A percentile compares a stretch with the other conserved stretches of the same genome.
Conservation (phyloP, 495 filamentous ascomycete species). For the Neurospora sp. region DNA sequence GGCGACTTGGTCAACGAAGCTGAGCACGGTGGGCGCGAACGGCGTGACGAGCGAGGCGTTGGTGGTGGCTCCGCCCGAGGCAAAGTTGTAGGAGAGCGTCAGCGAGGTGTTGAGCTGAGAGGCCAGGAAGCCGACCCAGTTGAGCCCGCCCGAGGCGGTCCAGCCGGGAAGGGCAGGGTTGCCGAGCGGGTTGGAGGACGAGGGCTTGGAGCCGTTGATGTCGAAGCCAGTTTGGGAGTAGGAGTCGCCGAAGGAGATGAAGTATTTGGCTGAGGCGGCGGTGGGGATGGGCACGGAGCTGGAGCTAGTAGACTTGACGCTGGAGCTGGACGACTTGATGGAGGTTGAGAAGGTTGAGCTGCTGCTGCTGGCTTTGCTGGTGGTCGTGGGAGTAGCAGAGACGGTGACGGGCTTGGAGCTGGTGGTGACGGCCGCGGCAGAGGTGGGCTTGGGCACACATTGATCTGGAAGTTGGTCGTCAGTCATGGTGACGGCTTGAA, state of each 20-base stretch:
- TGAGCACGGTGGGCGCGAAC: constrained; percentile 39
- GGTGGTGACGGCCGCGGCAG: background rate
- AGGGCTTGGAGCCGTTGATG: constrained; percentile 47
- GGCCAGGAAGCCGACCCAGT: constrained; percentile 61
- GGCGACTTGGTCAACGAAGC: constrained; percentile 49
- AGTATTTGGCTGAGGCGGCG: constrained; percentile 13
- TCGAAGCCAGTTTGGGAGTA: constrained; percentile 56
- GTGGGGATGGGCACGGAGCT: background rate
- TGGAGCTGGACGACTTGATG: background rate
- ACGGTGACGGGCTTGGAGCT: background rate
- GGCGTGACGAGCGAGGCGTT: constrained; percentile 45
- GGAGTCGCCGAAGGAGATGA: constrained; percentile 39
- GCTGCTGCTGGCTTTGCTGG: background rate
- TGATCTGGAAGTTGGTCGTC: background rate
- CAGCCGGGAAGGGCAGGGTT: constrained; percentile 59
- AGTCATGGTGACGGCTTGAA: background rate
- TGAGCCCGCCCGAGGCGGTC: constrained; percentile 49
- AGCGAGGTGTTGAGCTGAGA: constrained; percentile 49
- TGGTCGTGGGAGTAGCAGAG: background rate
- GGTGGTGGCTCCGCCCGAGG: constrained; percentile 60
- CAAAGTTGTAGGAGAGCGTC: constrained; percentile 57
- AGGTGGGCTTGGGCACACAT: background rate
- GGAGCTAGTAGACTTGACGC: background rate
- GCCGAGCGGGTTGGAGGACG: constrained; percentile 57
- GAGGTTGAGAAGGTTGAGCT: background rate